Base-by-base conservation (phyloP, 2,329 filamentous ascomycete genomes). In the Aspergillus latus region DNA sequence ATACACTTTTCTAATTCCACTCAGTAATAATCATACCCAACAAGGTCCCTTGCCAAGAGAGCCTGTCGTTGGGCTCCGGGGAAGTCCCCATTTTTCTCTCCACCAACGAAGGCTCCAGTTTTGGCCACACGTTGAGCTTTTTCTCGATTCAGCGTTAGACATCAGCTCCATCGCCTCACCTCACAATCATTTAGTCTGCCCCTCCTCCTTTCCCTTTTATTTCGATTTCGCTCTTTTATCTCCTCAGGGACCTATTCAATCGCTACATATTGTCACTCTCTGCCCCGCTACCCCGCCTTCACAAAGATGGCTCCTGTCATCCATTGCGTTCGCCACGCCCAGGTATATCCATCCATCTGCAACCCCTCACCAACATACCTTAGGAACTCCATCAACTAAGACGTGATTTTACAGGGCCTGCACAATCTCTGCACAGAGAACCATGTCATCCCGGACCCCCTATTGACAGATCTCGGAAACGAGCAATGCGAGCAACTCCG, bases 401-500 rank as follows among this genome's bases (percentile, higher is more conserved):
- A 9, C 6, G 10, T 11, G 11, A 44, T 28, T 36, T 53, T 28
- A 37, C 80, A 90, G 76, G 92, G 90, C 74, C 85, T 84, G 69
- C 92, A 96, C 81, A 96, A 96, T 73, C 82, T 94, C 68, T 80
- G 68, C 61, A 66, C 78, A 28, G 87, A 82, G 60, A 90, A 92
- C 74, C 88, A 92, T 69, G 68, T 76, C 59, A 78, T 96, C 40
- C 86, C 72, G n/a, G 92, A 97, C 68, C 92, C 92, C 1, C 78
- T 84, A 57, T 82, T 96, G 52, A 96, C 92, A 1, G 78, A 83
- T 0, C 79, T 87, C n/a, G 92, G 92, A 64, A 80, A 87, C 69
- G 67, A 84, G 59, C 91, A 97, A 80, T 95, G 91, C 76, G 76
- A 73, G 29, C 71, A 74, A 13, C 85, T 96, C 40, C 74, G 81